Evolutionary conservation across 805 yeast species (phyloP).

Genomic region (Lipomyces starkeyi): DNA sequence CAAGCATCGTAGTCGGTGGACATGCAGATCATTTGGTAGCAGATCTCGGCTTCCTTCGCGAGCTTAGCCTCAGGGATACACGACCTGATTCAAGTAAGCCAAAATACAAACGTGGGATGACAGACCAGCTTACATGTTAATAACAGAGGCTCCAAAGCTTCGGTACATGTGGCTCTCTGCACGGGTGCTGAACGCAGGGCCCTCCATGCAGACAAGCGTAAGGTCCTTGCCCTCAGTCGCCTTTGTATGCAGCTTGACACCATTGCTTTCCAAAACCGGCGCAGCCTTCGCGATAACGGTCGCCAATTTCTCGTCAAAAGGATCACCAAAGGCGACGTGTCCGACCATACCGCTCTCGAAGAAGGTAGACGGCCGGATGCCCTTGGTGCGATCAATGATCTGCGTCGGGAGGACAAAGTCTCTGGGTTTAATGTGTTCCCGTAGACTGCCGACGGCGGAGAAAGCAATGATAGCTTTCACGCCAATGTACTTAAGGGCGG

Average conservation of each 20-base stretch:
- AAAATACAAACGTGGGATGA: neutral
- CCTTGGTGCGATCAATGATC: slow-evolving; percentile 95
- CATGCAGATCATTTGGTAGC: slow-evolving; percentile 99
- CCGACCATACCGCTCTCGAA: slow-evolving; percentile 94
- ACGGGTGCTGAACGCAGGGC: slow-evolving; percentile 96
- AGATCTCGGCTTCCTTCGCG: slow-evolving; percentile 95
- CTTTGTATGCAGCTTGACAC: slow-evolving; percentile 69
- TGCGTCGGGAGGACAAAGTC: slow-evolving; percentile 98
- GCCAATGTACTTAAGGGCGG: slow-evolving; percentile 88
- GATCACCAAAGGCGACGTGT: slow-evolving; percentile 97
- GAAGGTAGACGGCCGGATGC: slow-evolving; percentile 86
- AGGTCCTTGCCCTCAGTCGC: slow-evolving; percentile 71
- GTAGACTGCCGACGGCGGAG: slow-evolving; percentile 95
- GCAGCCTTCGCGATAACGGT: slow-evolving; percentile 64
- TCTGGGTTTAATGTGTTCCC: slow-evolving; percentile 85
- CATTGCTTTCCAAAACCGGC: slow-evolving; percentile 62
- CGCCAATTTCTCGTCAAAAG: slow-evolving; percentile 80
- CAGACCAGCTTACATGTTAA: slow-evolving; percentile 69
- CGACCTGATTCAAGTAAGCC: slow-evolving; percentile 48
- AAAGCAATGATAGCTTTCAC: slow-evolving; percentile 89
- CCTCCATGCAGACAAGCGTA: slow-evolving; percentile 96
- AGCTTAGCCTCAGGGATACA: slow-evolving; percentile 96
- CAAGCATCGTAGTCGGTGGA: slow-evolving; percentile 98
- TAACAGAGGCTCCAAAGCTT: slow-evolving; percentile 90
- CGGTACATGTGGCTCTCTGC: slow-evolving; percentile 91